Conservation (phyloP, 2,329 filamentous ascomycete genomes). For the Pestalotiopsis sp. region DNA sequence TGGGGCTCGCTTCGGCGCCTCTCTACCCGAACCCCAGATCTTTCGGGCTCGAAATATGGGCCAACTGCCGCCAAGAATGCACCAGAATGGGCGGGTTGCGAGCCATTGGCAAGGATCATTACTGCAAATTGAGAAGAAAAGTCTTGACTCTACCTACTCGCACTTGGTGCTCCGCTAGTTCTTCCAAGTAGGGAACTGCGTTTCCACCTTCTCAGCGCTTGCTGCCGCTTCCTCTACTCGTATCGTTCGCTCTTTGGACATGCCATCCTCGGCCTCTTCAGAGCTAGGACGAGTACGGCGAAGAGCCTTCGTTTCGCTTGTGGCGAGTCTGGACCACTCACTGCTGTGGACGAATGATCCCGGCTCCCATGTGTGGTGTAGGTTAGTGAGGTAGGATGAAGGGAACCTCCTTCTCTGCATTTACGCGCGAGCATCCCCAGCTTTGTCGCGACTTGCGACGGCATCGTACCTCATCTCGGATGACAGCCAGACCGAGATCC, state of each 20-base stretch:
- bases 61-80: conserved; percentile 8
- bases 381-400: background rate
- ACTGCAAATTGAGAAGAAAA: background rate
- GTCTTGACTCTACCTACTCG: background rate
- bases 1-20: conserved; percentile 9
- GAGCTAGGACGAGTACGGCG: background rate
- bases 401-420: background rate
- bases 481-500: too few relatives aligned
- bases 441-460: too few relatives aligned
- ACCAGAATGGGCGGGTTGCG: background rate
- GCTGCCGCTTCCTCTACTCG: background rate
- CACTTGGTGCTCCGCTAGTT: background rate
- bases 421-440: too few relatives aligned
- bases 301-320: background rate
- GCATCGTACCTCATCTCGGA: too few relatives aligned
- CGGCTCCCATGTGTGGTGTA: background rate
- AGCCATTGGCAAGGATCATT: background rate
- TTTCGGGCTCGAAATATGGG: conserved; percentile 2
- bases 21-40: conserved; percentile 8
- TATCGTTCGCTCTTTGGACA: background rate
- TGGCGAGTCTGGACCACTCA: background rate
- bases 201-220: background rate
- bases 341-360: background rate
- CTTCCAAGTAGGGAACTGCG: background rate
- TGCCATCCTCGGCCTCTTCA: background rate